Conservation (phyloP, 495 filamentous ascomycete species). For the Penicillium alfredii region DNA sequence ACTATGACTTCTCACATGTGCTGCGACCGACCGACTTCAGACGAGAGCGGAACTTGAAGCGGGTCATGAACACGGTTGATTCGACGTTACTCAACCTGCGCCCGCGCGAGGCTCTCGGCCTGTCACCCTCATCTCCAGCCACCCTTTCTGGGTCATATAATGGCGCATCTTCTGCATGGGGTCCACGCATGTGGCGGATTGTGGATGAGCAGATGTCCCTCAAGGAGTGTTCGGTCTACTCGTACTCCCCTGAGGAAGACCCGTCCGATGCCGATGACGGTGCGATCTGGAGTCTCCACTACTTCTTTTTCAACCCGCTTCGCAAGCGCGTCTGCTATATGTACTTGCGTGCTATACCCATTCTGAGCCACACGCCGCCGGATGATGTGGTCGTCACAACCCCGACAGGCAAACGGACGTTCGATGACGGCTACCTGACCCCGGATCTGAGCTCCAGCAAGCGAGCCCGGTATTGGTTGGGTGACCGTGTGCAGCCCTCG, state of each 20-base stretch:
- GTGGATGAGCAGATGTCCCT: conserved; percentile 91
- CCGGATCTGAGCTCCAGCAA: conserved; percentile 59
- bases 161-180: conserved; percentile 54
- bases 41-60: conserved; percentile 64
- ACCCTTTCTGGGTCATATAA: conserved; percentile 41
- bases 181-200: conserved; percentile 78
- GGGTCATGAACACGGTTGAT: conserved; percentile 79
- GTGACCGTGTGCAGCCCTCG: conserved; percentile 47
- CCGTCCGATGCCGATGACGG: conserved; percentile 86
- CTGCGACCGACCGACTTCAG: conserved; percentile 83
- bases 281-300: conserved; percentile 90
- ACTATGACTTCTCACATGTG: conserved; percentile 94
- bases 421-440: conserved; percentile 45
- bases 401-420: conserved; percentile 41
- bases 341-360: conserved; percentile 78
- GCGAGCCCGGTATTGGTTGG: conserved; percentile 77
- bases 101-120: conserved; percentile 47
- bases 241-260: conserved; percentile 76
- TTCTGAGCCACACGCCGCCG: conserved; percentile 61
- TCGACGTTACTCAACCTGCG: conserved; percentile 78
- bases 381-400: conserved; percentile 36
- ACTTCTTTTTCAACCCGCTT: conserved; percentile 94
- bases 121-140: conserved; percentile 42
- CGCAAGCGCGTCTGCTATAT: conserved; percentile 93
- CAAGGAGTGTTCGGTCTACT: conserved; percentile 77